A percentile compares a stretch with the other conserved stretches of the same genome.
Conservation (phyloP, 108 stramenopile genomes). For the Skeletonema marinoi region DNA sequence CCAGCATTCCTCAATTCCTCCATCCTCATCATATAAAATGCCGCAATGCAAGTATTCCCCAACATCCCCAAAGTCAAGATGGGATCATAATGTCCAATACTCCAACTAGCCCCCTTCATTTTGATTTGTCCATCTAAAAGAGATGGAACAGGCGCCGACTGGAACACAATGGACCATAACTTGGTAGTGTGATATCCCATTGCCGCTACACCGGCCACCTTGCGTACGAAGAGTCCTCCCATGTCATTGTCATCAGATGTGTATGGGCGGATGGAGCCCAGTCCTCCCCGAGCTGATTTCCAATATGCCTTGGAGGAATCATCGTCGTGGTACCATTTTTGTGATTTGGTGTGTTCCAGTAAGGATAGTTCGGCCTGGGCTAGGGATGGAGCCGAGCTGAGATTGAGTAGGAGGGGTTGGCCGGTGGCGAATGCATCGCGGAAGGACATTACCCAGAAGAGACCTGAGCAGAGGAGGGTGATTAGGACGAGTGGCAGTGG, state of each 20-base stretch:
- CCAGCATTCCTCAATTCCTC: slow-evolving; percentile 64
- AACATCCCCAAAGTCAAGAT: slow-evolving; percentile 55
- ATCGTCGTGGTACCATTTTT: slow-evolving; percentile 60
- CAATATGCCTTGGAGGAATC: slow-evolving; percentile 63
- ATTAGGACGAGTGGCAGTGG: slow-evolving; percentile 67
- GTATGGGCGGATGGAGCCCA: slow-evolving; percentile 67
- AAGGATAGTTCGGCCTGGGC: background rate
- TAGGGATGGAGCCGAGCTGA: slow-evolving; percentile 5
- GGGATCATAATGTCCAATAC: slow-evolving; percentile 74
- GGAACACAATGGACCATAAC: slow-evolving; percentile 73
- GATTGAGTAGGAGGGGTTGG: slow-evolving; percentile 59
- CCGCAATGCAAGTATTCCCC: slow-evolving; percentile 56
- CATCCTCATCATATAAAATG: slow-evolving; percentile 59
- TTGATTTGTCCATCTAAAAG: background rate
- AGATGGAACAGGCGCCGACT: slow-evolving; percentile 37
- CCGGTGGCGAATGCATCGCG: slow-evolving; percentile 86
- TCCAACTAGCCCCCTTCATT: slow-evolving; percentile 71
- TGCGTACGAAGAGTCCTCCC: slow-evolving; percentile 86
- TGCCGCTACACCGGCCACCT: slow-evolving; percentile 76
- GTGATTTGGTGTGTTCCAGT: slow-evolving; percentile 79
- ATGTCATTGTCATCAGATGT: slow-evolving; percentile 90
- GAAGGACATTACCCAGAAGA: slow-evolving; percentile 71
- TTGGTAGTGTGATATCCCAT: slow-evolving; percentile 81
- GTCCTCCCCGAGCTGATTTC: slow-evolving; percentile 86
- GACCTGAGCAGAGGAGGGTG: slow-evolving; percentile 78